Base-by-base conservation (phyloP, 768 basidiomycete genomes). In the Gloeopeniophorella convolvens region DNA sequence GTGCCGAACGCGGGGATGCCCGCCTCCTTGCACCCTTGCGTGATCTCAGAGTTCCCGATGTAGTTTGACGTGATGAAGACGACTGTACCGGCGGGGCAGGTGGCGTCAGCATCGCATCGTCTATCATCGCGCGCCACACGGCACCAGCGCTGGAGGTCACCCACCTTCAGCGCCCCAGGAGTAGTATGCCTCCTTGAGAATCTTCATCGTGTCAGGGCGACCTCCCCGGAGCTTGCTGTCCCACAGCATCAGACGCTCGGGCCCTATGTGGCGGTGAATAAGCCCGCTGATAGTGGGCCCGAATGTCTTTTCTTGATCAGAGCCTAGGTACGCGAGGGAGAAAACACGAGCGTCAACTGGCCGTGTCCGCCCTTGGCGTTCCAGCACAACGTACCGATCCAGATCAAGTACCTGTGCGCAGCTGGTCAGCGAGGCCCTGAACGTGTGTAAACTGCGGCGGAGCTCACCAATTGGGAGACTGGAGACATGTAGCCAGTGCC, bases 251-350 rank as follows among this genome's bases (percentile, higher is more conserved):
- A 66, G 57, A 28, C 72, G 66, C 53, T 70, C 67, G 21, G 71
- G 67, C 27, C 58, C 65, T 12, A 73, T 63, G 45, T 71, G 64
- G 31, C 62, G 53, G 55, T 69, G 62, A 34, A 73, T 70, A 37
- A 73, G 65, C 30, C 65, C 66, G 44, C 62, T 60, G 35, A 73
- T 71, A 40, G 71, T 72, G 28, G 70, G 67, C 3, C 72, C 72
- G 42, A 72, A 72, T 10, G 71, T 72, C 61, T 71, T 71, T 55
- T 70, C 69, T 45, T 72, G 71, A 54, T 73, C 72, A 24, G 69
- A 70, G 26, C 72, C 66, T 54, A 30, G 23, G n/a, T 9, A 24
- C 26, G 32, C 18, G 11, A 4, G 28, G 13, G 16, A 2, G 11
- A 3, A n/a, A 20, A 8, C 27, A 16, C 21, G 7, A 49, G 20